Conservation (phyloP, 1,284 basidiomycete species). For the Pyrrhoderma noxium region DNA sequence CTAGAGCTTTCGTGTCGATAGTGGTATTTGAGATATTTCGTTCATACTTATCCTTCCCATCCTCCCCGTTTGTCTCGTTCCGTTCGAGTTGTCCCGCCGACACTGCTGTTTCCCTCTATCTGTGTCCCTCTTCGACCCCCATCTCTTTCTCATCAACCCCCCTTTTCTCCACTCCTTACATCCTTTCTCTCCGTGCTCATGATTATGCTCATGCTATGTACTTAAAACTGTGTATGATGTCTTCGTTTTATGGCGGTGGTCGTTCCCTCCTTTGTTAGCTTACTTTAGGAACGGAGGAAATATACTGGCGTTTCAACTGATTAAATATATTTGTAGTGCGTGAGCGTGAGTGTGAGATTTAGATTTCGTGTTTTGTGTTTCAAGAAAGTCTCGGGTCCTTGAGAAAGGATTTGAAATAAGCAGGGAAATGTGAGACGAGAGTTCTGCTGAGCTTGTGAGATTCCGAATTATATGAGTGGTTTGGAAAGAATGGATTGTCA, state of each 20-base stretch:
- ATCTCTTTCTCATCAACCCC: too few relatives aligned
- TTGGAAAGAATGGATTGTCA: too few relatives aligned
- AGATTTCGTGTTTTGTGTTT: too few relatives aligned
- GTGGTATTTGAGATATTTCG: too few relatives aligned
- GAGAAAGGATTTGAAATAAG: too few relatives aligned
- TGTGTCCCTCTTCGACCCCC: neutral
- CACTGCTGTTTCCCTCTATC: neutral
- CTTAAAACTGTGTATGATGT: constrained; percentile 1
- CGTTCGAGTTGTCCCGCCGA: neutral
- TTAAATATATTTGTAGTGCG: constrained; percentile 17
- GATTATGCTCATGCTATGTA: neutral
- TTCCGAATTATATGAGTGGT: too few relatives aligned
- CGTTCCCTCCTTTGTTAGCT: constrained; percentile 11
- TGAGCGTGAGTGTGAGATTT: constrained; percentile 10
- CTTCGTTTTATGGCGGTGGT: constrained; percentile 13
- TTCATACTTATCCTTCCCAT: constrained; percentile 12
- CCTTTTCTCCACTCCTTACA: neutral
- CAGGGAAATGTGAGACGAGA: too few relatives aligned
- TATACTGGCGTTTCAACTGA: constrained; percentile 22
- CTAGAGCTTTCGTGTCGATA: too few relatives aligned
- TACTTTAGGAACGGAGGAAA: constrained; percentile 10
- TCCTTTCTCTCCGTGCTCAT: neutral
- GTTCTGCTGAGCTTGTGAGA: too few relatives aligned
- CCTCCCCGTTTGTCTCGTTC: constrained; percentile 17
- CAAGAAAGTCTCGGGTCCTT: too few relatives aligned